Conservation (phyloP, 2,329 filamentous ascomycete genomes). For the Lithohypha guttulata region DNA sequence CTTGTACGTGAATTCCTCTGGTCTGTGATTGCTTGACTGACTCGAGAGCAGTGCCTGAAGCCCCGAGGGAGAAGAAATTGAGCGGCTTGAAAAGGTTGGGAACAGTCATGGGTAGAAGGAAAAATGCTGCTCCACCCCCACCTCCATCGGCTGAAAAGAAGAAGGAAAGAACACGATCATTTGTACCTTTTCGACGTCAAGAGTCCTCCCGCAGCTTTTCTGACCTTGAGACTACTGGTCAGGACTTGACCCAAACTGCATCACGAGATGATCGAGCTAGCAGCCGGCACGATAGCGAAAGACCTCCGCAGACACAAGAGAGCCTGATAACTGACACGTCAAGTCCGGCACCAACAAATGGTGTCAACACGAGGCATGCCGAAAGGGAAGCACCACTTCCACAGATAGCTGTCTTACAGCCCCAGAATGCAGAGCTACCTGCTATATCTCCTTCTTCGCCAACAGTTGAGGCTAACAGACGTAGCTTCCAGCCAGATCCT, state of each 20-base stretch:
- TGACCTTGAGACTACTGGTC: slow-evolving; percentile 21
- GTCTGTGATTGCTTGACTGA: not conserved
- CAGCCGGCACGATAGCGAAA: slow-evolving; percentile 4
- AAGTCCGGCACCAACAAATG: slow-evolving; percentile 1
- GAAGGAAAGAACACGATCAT: slow-evolving; percentile 31
- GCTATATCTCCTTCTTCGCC: not conserved
- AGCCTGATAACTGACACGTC: slow-evolving; percentile 1
- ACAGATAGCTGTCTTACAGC: slow-evolving; percentile 10
- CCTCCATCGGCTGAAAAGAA: slow-evolving; percentile 28
- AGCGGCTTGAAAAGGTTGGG: slow-evolving; percentile 37
- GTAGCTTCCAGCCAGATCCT: slow-evolving; percentile 9
- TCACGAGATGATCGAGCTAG: slow-evolving; percentile 14
- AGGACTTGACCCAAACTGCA: slow-evolving; percentile 19
- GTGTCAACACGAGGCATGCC: not conserved
- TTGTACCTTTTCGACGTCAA: slow-evolving; percentile 32
- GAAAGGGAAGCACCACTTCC: slow-evolving; percentile 1
- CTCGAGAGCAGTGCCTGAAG: slow-evolving; percentile 26
- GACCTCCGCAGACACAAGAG: slow-evolving; percentile 6
- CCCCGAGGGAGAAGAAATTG: slow-evolving; percentile 28
- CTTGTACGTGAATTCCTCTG: slow-evolving; percentile 25
- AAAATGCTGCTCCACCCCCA: slow-evolving; percentile 31
- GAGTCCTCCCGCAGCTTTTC: slow-evolving; percentile 29
- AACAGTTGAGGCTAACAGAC: slow-evolving; percentile 3
- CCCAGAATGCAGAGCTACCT: slow-evolving; percentile 6
- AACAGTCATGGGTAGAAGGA: slow-evolving; percentile 38